Evolutionary conservation across 257 asterid genomes (phyloP).

Genomic region (Striga asiatica): DNA sequence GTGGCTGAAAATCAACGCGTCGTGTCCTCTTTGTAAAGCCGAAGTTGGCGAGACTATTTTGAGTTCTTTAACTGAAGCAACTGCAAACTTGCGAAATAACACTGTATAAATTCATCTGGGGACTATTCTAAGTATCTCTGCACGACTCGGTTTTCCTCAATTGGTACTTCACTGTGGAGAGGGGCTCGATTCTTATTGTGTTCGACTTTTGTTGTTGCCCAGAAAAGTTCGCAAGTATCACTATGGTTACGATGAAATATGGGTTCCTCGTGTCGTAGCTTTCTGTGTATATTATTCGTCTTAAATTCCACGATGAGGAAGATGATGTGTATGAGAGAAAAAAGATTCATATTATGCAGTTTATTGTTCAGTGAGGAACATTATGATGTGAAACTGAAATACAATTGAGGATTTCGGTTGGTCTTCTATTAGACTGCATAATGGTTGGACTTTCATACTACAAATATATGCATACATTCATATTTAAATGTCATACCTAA

Average conservation of each 20-base stretch:
- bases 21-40: conserved; percentile 92
- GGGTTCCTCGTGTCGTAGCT: conserved; percentile 15
- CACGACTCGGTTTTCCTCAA: background rate
- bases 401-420: too few species aligned
- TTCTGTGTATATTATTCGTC: conserved; percentile 12
- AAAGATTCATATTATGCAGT: too few species aligned
- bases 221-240: background rate
- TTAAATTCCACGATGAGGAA: too few species aligned
- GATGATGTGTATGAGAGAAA: too few species aligned
- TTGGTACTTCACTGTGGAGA: background rate
- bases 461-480: too few species aligned
- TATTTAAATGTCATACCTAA: too few species aligned
- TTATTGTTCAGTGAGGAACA: too few species aligned
- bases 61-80: conserved; percentile 53
- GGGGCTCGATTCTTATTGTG: background rate
- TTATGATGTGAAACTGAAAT: too few species aligned
- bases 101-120: too few species aligned
- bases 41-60: conserved; percentile 69
- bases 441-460: too few species aligned
- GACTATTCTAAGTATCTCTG: background rate
- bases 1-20: conserved; percentile 84
- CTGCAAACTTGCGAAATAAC: conserved; percentile 41
- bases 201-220: background rate
- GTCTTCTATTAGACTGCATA: too few species aligned
- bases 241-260: too few species aligned